Conservation (phyloP, 805 yeast genomes). For the Saccharomycopsis sp. region DNA sequence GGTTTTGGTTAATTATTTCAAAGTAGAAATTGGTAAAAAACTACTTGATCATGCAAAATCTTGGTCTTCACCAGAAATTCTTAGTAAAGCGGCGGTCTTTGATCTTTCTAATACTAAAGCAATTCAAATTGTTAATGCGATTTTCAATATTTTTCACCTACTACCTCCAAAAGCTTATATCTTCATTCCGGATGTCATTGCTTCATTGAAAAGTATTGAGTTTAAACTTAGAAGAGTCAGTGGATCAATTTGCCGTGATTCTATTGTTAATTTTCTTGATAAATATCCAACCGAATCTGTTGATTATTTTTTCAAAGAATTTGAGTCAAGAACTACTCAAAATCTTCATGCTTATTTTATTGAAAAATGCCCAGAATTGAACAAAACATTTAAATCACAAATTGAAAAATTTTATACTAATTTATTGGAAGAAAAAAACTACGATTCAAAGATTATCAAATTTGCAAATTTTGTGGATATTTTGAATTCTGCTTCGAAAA, state of each 20-base stretch:
- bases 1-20: conserved; percentile 80
- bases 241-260: conserved; percentile 82
- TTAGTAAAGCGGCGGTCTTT: conserved; percentile 68
- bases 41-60: conserved; percentile 88
- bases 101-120: conserved; percentile 74
- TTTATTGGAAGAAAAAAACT: conserved; percentile 36
- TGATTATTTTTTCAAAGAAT: conserved; percentile 56
- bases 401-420: conserved; percentile 38
- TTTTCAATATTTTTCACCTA: conserved; percentile 81
- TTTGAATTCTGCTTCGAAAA: conserved; percentile 39
- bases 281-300: conserved; percentile 70
- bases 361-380: conserved; percentile 44
- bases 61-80: conserved; percentile 80
- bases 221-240: conserved; percentile 76
- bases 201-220: conserved; percentile 68
- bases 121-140: conserved; percentile 80
- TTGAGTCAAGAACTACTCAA: conserved; percentile 53
- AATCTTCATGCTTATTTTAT: conserved; percentile 42
- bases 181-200: conserved; percentile 79
- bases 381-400: conserved; percentile 43
- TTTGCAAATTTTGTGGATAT: conserved; percentile 69
- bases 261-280: conserved; percentile 77
- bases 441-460: conserved; percentile 47
- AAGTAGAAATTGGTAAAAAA: conserved; percentile 93
- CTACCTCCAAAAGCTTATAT: conserved; percentile 88